Base-by-base conservation (phyloP, 768 basidiomycete species). In the Pisolithus orientalis region DNA sequence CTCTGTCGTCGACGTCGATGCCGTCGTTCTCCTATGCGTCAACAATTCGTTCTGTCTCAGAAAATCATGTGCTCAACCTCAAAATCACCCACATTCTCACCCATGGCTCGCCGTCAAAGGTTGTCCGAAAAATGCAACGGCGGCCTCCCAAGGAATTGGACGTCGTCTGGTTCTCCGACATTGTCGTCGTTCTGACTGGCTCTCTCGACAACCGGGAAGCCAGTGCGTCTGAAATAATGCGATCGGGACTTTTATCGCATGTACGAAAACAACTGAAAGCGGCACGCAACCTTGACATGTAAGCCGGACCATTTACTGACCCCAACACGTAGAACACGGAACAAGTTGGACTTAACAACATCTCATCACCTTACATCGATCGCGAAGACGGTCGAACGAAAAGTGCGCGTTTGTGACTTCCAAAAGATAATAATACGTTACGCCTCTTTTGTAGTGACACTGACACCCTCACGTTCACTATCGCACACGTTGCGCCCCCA, bases 171-270 rank as follows among this genome's bases (percentile, higher is more conserved):
- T 64, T 73, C 37, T 75, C 81, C 6, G 72, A 75, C 61, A 57
- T 88, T 39, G 57, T 71, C 29, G 60, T 90, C 53, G 69, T 78
- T 11, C 60, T 89, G 56, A 72, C 78, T 52, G 87, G 84, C 39
- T 67, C 68, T 31, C 56, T 80, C 29, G 74, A 87, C 59, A 71
- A 75, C 50, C 64, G 57, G 47, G 57, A 62, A 53, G 66, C 82
- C 27, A 54, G 72, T 31, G 57, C 72, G 17, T 57, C 65, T 32
- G 69, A 68, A n/a, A 60, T 89, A 24, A 55, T 63, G 52, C 57
- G 60, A 16, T 88, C 87, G 28, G 75, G 74, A 28, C 69, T 83
- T 46, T 71, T 76, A 7, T 64, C 59, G 34, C 76, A 81, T 61
- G 66, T 87, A 3, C 65, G 73, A 16, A 66, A 70, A 39, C 82